phyloP scores from a whole-genome alignment of 441 rosid species.

The Raphanus hybrid region DNA sequence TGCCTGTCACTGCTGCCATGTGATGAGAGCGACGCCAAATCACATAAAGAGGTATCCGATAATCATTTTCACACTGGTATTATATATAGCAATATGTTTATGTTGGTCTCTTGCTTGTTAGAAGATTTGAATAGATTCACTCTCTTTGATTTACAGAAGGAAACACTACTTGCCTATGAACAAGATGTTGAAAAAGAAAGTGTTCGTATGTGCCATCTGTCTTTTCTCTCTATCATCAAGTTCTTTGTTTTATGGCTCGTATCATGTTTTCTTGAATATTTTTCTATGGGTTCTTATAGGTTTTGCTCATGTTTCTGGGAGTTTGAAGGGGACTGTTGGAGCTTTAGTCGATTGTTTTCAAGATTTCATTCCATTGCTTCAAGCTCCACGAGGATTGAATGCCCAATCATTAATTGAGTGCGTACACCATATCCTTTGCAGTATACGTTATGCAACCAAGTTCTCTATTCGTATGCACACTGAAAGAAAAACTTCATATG shows the following conservation, averaged over 20 bases:
- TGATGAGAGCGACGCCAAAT: not conserved
- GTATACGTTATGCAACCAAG: slow-evolving; percentile 62
- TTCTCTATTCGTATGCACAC: slow-evolving; percentile 47
- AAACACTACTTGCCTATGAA: slow-evolving; percentile 62
- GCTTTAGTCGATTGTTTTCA: slow-evolving; percentile 67
- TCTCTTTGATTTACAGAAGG: slow-evolving; percentile 30
- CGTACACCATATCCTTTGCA: slow-evolving; percentile 59
- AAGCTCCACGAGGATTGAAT: slow-evolving; percentile 50
- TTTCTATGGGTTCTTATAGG: slow-evolving; percentile 48
- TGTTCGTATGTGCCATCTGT: slow-evolving; percentile 55
- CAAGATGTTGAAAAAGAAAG: slow-evolving; percentile 48
- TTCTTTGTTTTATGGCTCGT: slow-evolving; percentile 5
- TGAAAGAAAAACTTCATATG: slow-evolving; percentile 39
- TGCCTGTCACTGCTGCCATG: not conserved
- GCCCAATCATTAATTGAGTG: slow-evolving; percentile 62
- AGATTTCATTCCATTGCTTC: slow-evolving; percentile 67
- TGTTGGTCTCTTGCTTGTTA: not conserved
- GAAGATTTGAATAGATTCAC: not conserved
- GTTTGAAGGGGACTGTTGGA: slow-evolving; percentile 66
- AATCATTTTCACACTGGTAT: no score
- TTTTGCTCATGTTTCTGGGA: slow-evolving; percentile 47
- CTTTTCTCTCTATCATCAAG: slow-evolving; percentile 27
- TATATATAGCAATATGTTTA: not conserved
- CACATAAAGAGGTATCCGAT: no score
- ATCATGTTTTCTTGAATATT: slow-evolving; percentile 16